Conservation (phyloP, 2,329 filamentous ascomycete species). For the Pseudohalonectria lignicola region DNA sequence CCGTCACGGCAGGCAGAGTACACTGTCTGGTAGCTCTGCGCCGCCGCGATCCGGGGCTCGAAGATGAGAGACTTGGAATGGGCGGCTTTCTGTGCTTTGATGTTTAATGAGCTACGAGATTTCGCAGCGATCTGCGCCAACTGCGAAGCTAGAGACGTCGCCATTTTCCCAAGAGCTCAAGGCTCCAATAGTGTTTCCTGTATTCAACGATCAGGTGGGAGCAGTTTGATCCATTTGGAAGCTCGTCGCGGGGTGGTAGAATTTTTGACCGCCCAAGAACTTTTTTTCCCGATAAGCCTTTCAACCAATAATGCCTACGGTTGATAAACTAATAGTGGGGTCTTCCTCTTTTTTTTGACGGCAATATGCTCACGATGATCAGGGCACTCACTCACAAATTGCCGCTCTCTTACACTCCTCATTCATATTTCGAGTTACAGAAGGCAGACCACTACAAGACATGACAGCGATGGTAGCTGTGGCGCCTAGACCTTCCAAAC, state of each 20-base stretch:
- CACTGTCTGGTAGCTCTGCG: constrained; percentile 82
- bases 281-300: background rate
- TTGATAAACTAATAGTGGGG: no score
- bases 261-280: background rate
- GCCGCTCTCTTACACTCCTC: no score
- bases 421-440: no score
- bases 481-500: constrained; percentile 39
- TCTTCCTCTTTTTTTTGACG: no score
- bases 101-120: constrained; percentile 81
- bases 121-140: constrained; percentile 84
- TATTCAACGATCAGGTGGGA: no score
- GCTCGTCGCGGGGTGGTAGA: background rate
- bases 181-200: no score
- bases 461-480: no score
- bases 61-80: constrained; percentile 95
- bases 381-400: no score
- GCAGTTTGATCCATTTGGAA: no score
- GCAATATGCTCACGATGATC: no score
- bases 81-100: constrained; percentile 83
- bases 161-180: constrained; percentile 10
- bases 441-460: no score
- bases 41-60: constrained; percentile 71
- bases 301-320: constrained; percentile 7
- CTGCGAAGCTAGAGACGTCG: constrained; percentile 76
- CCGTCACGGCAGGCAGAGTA: constrained; percentile 81